These are phyloP conservation scores for Rhodamnia argentea DNA, from an alignment of 345 rosid genomes.

Conservation along the genomic window DNA sequence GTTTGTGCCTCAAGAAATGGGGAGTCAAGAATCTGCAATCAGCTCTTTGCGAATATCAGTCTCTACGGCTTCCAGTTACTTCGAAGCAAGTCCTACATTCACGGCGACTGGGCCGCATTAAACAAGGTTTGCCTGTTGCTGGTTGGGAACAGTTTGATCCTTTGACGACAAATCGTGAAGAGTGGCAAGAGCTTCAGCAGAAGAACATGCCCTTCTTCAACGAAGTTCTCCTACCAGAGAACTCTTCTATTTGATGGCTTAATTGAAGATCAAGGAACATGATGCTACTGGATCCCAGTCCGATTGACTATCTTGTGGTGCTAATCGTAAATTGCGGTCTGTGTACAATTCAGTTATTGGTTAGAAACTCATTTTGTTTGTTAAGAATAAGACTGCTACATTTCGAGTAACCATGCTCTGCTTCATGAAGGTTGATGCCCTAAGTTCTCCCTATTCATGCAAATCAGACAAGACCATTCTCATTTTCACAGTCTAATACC, in stretches of 20 bases:
- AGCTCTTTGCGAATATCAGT: slow-evolving; percentile 68
- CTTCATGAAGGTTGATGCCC: background rate
- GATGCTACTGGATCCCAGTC: background rate
- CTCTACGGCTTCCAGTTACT: slow-evolving; percentile 43
- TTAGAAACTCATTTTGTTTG: background rate
- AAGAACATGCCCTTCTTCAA: slow-evolving; percentile 48
- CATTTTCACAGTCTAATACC: too few species aligned
- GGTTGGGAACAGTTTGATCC: slow-evolving; percentile 25
- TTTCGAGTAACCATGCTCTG: background rate
- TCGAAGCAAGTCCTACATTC: slow-evolving; percentile 58
- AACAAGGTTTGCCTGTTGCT: slow-evolving; percentile 46
- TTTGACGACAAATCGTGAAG: slow-evolving; percentile 11
- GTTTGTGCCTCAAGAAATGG: slow-evolving; percentile 50
- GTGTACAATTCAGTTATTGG: background rate
- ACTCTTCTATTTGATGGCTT: slow-evolving; percentile 1
- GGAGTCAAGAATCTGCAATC: slow-evolving; percentile 28
- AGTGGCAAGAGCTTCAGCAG: slow-evolving; percentile 39
- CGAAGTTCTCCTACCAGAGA: slow-evolving; percentile 18
- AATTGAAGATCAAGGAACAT: background rate
- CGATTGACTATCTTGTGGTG: background rate
- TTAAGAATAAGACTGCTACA: background rate
- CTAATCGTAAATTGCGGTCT: background rate
- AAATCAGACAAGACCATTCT: background rate
- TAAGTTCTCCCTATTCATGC: background rate
- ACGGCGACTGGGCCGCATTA: slow-evolving; percentile 41